Conservation (phyloP, 106 monocot genomes). For the Dendrobium nobile region DNA sequence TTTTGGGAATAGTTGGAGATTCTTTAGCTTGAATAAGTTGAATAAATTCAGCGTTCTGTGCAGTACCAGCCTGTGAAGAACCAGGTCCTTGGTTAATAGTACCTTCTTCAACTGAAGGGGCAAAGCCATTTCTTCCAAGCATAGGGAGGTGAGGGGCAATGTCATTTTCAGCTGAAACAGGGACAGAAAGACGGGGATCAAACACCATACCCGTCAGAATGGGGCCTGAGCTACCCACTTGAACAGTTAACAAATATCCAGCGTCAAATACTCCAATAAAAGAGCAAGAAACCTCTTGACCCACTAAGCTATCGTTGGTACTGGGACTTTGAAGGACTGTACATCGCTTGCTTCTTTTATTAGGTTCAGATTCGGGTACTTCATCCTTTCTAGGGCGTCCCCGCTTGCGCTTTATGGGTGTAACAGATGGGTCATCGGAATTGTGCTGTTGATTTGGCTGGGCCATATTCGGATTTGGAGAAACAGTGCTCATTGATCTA, state of each 20-base stretch:
- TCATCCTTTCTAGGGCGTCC: conserved; percentile 66
- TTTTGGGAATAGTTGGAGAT: neutral
- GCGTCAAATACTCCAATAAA: conserved; percentile 71
- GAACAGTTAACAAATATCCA: conserved; percentile 54
- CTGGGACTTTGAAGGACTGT: neutral
- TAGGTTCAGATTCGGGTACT: conserved; percentile 16
- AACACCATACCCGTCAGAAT: conserved; percentile 47
- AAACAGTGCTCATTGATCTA: neutral
- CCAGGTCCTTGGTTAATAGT: neutral
- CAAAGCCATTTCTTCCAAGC: conserved; percentile 20
- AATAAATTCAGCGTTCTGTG: neutral
- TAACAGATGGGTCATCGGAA: conserved; percentile 17
- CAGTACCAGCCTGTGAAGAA: neutral
- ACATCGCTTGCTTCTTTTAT: conserved; percentile 9
- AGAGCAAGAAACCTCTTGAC: conserved; percentile 40
- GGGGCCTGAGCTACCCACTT: conserved; percentile 28
- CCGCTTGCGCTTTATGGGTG: conserved; percentile 45
- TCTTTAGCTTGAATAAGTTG: neutral
- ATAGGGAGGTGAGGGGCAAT: conserved; percentile 46
- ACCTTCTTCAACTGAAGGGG: neutral
- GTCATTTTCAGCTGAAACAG: conserved; percentile 46
- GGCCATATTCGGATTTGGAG: conserved; percentile 8
- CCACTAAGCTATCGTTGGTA: conserved; percentile 17
- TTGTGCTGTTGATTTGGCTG: conserved; percentile 12
- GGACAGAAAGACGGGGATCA: conserved; percentile 31